These are phyloP conservation scores for Thelonectria olida DNA, from an alignment of 2,329 filamentous ascomycete species.

Conservation along the genomic window DNA sequence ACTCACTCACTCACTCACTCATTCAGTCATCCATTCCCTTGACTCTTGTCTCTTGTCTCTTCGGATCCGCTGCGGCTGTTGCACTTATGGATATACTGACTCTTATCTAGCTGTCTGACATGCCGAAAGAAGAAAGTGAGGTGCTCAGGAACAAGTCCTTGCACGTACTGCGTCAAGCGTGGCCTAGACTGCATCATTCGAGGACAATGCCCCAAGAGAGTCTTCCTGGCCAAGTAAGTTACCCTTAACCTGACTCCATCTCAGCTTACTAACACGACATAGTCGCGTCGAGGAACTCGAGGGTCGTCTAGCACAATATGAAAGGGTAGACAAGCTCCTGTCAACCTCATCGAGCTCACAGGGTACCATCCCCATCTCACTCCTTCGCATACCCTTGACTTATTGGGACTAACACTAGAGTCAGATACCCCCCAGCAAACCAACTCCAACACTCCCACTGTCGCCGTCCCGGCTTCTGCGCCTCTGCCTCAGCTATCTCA, in stretches of 20 bases:
- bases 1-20: no score
- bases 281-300: slow-evolving; percentile 40
- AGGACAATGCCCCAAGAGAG: slow-evolving; percentile 40
- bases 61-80: not conserved
- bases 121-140: slow-evolving; percentile 41
- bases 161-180: slow-evolving; percentile 38
- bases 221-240: slow-evolving; percentile 39
- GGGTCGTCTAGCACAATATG: slow-evolving; percentile 36
- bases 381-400: not conserved
- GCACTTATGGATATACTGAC: not conserved
- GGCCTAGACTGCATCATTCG: slow-evolving; percentile 38
- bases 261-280: not conserved
- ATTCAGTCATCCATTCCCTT: no score
- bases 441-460: slow-evolving; percentile 4
- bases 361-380: slow-evolving; percentile 15
- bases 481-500: slow-evolving; percentile 23
- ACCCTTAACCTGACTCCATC: not conserved
- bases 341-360: slow-evolving; percentile 21
- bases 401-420: slow-evolving; percentile 11
- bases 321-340: slow-evolving; percentile 30
- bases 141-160: slow-evolving; percentile 39
- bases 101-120: slow-evolving; percentile 32
- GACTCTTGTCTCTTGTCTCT: not conserved
- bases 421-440: slow-evolving; percentile 14
- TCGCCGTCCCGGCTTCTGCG: slow-evolving; percentile 18